phyloP scores from a whole-genome alignment of 257 asterid genomes.

The Osmanthus fragrans region DNA sequence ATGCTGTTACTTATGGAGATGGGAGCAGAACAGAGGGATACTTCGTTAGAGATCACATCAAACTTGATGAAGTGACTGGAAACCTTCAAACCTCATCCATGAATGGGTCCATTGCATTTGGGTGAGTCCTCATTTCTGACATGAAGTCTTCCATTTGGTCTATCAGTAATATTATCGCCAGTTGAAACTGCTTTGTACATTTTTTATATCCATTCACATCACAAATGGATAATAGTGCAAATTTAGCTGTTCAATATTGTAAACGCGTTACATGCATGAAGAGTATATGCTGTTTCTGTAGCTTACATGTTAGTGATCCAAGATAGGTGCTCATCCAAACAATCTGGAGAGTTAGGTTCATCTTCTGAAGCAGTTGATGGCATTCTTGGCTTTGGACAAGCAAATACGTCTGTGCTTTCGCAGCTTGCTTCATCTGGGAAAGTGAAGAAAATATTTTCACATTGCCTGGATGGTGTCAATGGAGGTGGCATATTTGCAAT shows the following conservation, averaged over 20 bases:
- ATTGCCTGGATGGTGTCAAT: slow-evolving; percentile 53
- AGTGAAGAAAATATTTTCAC: slow-evolving; percentile 58
- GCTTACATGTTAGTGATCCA: slow-evolving; percentile 32
- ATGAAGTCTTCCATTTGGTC: not conserved
- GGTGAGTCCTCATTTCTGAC: slow-evolving; percentile 37
- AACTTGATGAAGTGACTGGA: slow-evolving; percentile 51
- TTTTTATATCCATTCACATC: not conserved
- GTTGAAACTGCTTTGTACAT: slow-evolving; percentile 4
- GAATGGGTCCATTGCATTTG: slow-evolving; percentile 55
- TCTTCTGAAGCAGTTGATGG: slow-evolving; percentile 66
- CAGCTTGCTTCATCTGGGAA: slow-evolving; percentile 55
- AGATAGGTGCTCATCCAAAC: slow-evolving; percentile 66
- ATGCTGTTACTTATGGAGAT: slow-evolving; percentile 54
- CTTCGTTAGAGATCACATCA: slow-evolving; percentile 51
- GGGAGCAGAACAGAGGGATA: slow-evolving; percentile 61
- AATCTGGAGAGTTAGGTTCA: slow-evolving; percentile 45
- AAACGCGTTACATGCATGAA: not conserved
- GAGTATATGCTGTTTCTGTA: slow-evolving; percentile 10
- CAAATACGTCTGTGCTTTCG: slow-evolving; percentile 59
- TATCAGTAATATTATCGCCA: not conserved
- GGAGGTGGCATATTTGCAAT: slow-evolving; percentile 74
- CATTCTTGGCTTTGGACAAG: slow-evolving; percentile 68
- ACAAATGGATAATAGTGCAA: not conserved
- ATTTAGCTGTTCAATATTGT: not conserved
- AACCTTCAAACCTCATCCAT: slow-evolving; percentile 37